Evolutionary conservation across 805 yeast genomes (phyloP), one percentile per base, ranked within the genome.

Genomic region (Ogataea zsoltii): DNA sequence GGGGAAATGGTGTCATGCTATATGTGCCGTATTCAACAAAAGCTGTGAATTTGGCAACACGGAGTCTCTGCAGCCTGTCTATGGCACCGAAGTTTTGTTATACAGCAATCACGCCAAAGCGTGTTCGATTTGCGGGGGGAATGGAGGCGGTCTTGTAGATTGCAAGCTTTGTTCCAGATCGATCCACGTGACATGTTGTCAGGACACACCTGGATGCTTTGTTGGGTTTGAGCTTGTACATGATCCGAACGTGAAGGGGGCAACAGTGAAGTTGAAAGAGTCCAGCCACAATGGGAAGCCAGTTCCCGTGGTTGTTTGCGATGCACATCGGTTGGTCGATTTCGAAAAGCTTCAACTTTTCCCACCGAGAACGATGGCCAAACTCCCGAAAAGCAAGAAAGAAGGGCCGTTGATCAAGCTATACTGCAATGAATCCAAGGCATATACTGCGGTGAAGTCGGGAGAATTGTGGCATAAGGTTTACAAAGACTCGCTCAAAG

Each of bases 1-100:
- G 44, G 87, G 87, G 1, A 71, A 74, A 46, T 90, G 97, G 97
- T 80, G 82, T 28, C 97, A 90, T 68, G 67, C 84, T 2, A 49
- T 78, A 2, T 90, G 97, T 65, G 83, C 91, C 0, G 40, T 85
- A 0, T 82, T 82, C 58, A 67, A 69, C 23, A 65, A 76, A 4
- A 66, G 68, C n/a, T 60, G 75, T 4, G 64, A 62, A 23, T 79
- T 74, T 57, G 79, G 72, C 0, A 67, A 73, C 49, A 28, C 70
- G 1, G 48, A 58, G 16, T 36, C 64, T 12, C 39, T 82, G 50
- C 83, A 80, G 50, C 83, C 83, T 0, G 63, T 75, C 7, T 54
- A 63, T 18, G 78, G 79, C 2, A 55, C 71, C 0, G 67, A 59
- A 17, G 31, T 59, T 7, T 44, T 63, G 3, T 49, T 68, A n/a